Evolutionary conservation across 495 filamentous ascomycete genomes (phyloP), one percentile per base, ranked within the genome.

Genomic region (Umbilicaria muhlenbergii): DNA sequence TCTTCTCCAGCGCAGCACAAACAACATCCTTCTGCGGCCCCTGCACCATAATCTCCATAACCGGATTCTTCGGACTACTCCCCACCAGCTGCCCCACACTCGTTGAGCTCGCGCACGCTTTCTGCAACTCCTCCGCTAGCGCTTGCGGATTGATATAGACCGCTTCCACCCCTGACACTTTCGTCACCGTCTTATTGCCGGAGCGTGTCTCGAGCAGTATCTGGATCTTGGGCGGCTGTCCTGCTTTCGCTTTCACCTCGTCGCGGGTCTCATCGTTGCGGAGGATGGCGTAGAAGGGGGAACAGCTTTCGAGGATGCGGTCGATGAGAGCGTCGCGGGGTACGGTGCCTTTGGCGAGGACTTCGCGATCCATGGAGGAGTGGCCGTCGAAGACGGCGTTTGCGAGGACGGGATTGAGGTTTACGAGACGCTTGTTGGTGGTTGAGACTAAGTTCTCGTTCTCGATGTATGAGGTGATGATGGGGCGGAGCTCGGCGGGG

Each of bases 1-100:
- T 67, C 52, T 66, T 70, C 40, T 69, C 65, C 51, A 85, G 58
- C 31, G 75, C 79, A 51, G 65, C 72, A 31, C 76, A 60, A 32
- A 84, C 64, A 3, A 65, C 72, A 44, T 73, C 68, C 34, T 68
- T 67, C 61, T 83, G 78, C 47, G 78, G 75, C 7, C 80, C 80
- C 54, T 85, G 80, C 2, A 83, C 71, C 60, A 78, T 61, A 32
- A 85, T 70, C 57, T 85, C 80, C 75, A 81, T 76, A 0, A 81
- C 63, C 2, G 73, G 74, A 52, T 71, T 73, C 46, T 77, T 71
- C 11, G 74, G 75, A 48, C 65, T 66, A 36, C 65, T 67, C 5
- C 79, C 80, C 8, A 60, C 64, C 37, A 78, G 59, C 51, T 78
- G 71, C 4, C 69, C 63, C 5, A 83, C 78, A 44, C 75, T 81